These are phyloP conservation scores for Taphrina communis DNA, from an alignment of 1,139 yeast species.

Conservation along the genomic window DNA sequence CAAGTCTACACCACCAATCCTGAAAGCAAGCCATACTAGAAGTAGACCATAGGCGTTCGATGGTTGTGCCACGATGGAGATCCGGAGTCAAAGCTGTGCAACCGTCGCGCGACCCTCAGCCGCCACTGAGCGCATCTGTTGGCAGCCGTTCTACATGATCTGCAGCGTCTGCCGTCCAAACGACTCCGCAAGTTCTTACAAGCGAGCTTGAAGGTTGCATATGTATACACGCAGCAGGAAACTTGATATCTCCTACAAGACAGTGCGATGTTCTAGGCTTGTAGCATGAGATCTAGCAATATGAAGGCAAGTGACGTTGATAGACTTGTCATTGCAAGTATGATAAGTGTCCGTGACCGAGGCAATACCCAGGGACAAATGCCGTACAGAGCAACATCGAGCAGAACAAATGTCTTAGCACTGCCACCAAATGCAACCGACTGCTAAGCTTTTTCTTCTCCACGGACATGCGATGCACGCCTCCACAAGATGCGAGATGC, in stretches of 20 bases:
- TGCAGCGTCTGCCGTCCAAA: background rate
- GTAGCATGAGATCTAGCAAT: no score
- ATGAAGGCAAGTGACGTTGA: no score
- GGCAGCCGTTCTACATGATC: background rate
- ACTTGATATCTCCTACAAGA: no score
- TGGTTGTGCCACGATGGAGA: background rate
- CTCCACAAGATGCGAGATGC: background rate
- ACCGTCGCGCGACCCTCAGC: background rate
- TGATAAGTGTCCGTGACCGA: no score
- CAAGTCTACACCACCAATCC: no score
- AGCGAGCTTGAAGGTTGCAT: background rate
- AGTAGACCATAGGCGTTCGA: background rate
- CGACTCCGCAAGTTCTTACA: no score
- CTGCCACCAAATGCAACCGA: background rate
- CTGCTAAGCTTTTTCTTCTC: background rate
- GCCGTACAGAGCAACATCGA: no score
- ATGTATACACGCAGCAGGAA: no score
- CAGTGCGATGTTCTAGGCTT: no score
- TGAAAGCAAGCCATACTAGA: no score
- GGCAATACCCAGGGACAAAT: no score
- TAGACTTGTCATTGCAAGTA: no score
- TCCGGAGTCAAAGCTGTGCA: background rate
- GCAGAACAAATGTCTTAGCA: background rate
- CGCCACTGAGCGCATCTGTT: conserved; percentile 1
- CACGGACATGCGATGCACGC: background rate